Conservation (phyloP, 2,329 filamentous ascomycete species). For the Colletotrichum brevisporum region DNA sequence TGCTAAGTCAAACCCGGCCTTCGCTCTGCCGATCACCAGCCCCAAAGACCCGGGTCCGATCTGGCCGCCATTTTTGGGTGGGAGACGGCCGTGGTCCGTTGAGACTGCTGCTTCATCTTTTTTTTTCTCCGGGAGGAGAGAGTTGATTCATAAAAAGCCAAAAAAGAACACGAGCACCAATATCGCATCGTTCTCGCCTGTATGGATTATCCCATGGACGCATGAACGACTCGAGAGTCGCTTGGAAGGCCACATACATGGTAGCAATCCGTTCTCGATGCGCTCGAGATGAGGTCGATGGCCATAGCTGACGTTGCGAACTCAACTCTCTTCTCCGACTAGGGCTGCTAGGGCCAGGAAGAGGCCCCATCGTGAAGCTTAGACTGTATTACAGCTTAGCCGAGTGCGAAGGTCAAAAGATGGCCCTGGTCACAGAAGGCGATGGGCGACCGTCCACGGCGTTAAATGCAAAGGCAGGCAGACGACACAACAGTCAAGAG, state of each 20-base stretch:
- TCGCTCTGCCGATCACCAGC: constrained; percentile 34
- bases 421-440: background rate
- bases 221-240: constrained; percentile 8
- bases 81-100: background rate
- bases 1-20: constrained; percentile 30
- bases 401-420: background rate
- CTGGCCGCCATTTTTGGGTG: background rate
- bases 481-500: background rate
- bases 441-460: background rate
- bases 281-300: too few species aligned
- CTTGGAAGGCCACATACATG: too few species aligned
- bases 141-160: background rate
- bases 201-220: constrained; percentile 5
- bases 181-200: background rate
- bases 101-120: too few species aligned
- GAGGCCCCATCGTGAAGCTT: constrained; percentile 22
- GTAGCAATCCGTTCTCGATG: too few species aligned
- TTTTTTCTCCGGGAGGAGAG: background rate
- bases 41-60: constrained; percentile 10
- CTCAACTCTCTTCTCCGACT: constrained; percentile 1
- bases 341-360: constrained; percentile 10
- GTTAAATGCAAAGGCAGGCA: background rate
- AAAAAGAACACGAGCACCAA: background rate
- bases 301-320: background rate
- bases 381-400: background rate